A percentile compares a stretch with the other conserved stretches of the same genome.
These are phyloP conservation scores for Myriosclerotinia duriaeana DNA, from an alignment of 2,329 filamentous ascomycete genomes.

Conservation along the genomic window DNA sequence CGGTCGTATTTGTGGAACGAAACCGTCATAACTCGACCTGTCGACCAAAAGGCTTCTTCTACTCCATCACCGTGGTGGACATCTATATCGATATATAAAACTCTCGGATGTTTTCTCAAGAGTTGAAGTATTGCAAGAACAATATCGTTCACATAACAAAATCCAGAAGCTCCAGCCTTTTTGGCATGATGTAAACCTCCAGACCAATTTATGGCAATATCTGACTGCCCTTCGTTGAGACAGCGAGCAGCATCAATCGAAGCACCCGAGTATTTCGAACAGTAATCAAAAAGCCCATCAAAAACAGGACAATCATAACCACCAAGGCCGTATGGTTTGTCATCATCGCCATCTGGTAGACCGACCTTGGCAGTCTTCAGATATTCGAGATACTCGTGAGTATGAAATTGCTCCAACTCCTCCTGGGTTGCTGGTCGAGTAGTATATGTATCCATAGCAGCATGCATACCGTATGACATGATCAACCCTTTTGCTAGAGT, in stretches of 20 bases:
- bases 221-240: slow-evolving; percentile 79
- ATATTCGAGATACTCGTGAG: slow-evolving; percentile 86
- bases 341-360: slow-evolving; percentile 64
- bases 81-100: slow-evolving; percentile 93
- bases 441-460: slow-evolving; percentile 93
- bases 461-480: slow-evolving; percentile 90
- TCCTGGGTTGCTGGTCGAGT: slow-evolving; percentile 81
- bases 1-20: slow-evolving; percentile 97
- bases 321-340: slow-evolving; percentile 72
- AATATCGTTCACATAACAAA: slow-evolving; percentile 99
- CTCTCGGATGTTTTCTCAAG: slow-evolving; percentile 75
- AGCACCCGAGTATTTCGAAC: slow-evolving; percentile 86
- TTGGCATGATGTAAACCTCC: slow-evolving; percentile 96
- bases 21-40: slow-evolving; percentile 85
- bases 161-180: slow-evolving; percentile 87
- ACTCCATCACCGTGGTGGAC: slow-evolving; percentile 91
- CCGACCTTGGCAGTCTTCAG: slow-evolving; percentile 69
- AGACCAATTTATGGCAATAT: slow-evolving; percentile 97
- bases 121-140: slow-evolving; percentile 90
- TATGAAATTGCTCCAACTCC: slow-evolving; percentile 84
- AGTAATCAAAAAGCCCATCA: slow-evolving; percentile 92
- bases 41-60: slow-evolving; percentile 87
- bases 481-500: slow-evolving; percentile 94
- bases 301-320: slow-evolving; percentile 96
- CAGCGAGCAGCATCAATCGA: slow-evolving; percentile 90